Base-by-base conservation (phyloP, 176 grass and related monocot genomes). In the Oryza coarctata region DNA sequence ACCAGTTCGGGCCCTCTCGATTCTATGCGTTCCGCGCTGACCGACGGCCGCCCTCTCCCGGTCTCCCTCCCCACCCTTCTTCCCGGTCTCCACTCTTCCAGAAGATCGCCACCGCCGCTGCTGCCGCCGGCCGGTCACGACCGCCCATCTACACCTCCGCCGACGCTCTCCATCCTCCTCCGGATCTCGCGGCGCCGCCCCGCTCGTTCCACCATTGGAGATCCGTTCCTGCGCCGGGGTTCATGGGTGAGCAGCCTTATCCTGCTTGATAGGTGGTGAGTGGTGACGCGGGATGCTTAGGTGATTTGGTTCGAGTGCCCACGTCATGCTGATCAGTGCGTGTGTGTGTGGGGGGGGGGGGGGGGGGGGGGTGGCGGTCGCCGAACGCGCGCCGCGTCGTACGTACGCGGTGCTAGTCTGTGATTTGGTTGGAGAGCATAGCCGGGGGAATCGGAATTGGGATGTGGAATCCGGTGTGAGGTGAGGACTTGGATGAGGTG, bases 241-340 rank as follows among this genome's bases (percentile, higher is more conserved):
- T 44, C 75, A 68, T 50, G 3, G 87, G 87, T 89, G 63, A 68
- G 81, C 50, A 6, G 47, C 45, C 49, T 79, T 23, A 55, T 33
- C 47, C 22, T 33, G 23, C 10, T 23, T 35, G 47, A 30, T 29
- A 17, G 20, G 29, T 17, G 18, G 44, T 33, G 41, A 2, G 41
- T 50, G 47, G 47, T 2, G 17, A 7, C 47, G 47, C 17, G 47
- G 1, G 2, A 40, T 55, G 62, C 32, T 70, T 0, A 52, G 11
- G 55, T 15, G 57, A 2, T 35, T 27, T 58, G 29, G 12, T 22
- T 23, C 5, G 25, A 70, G 34, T 61, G 67, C 55, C 68, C 0
- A n/a, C 32, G 45, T n/a, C 50, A n/a, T 22, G 18, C 67, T 25
- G 45, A 55, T 29, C 30, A 27, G n/a, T n/a, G n/a, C n/a, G n/a